Percentiles rank a stretch among this genome's conserved stretches.
phyloP scores from a whole-genome alignment of 805 yeast species.

The Ogataea neopini region DNA sequence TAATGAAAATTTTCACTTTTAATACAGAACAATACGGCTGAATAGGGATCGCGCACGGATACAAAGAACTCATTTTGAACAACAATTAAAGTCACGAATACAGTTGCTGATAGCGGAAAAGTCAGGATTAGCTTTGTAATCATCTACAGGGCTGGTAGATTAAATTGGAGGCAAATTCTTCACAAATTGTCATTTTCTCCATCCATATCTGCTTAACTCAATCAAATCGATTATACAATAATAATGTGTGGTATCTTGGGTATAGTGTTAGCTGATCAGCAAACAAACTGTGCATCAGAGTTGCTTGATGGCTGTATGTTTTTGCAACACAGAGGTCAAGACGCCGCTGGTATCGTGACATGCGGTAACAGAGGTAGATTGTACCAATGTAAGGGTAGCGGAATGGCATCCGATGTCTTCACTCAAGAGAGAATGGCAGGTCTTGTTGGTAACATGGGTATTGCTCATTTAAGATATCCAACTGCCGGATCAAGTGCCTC shows the following conservation, averaged over 20 bases:
- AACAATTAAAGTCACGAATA: not conserved
- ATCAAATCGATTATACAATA: not conserved
- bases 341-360: constrained; percentile 98
- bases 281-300: constrained; percentile 79
- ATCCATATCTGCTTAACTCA: not conserved
- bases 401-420: constrained; percentile 98
- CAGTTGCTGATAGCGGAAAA: constrained; percentile 3
- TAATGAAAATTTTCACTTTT: constrained; percentile 5
- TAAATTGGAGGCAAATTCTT: not conserved
- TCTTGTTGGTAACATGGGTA: constrained; percentile 91
- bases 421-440: constrained; percentile 76
- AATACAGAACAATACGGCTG: constrained; percentile 4
- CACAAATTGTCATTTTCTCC: not conserved
- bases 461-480: constrained; percentile 93
- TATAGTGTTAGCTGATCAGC: constrained; percentile 75
- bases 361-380: constrained; percentile 92
- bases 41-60: constrained; percentile 4
- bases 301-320: constrained; percentile 89
- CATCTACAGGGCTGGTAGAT: constrained; percentile 6
- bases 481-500: constrained; percentile 96
- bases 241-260: constrained; percentile 95
- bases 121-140: not conserved
- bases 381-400: constrained; percentile 97
- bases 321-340: constrained; percentile 97
- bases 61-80: not conserved